phyloP scores from a whole-genome alignment of 1,284 basidiomycete genomes.

The Schizophyllum commune region DNA sequence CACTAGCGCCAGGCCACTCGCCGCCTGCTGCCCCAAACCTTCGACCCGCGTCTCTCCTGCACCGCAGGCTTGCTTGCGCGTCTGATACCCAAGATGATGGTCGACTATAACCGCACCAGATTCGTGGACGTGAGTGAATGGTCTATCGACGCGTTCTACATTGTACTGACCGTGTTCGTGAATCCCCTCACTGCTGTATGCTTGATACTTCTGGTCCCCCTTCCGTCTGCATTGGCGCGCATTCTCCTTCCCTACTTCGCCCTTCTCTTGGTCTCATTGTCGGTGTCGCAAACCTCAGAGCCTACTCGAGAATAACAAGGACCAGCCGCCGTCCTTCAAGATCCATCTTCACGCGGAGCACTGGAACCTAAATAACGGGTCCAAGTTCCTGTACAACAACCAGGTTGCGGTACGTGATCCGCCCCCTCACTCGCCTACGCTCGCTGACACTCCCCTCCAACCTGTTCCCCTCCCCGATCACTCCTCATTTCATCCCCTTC shows the following conservation, averaged over 20 bases:
- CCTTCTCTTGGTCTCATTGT: neutral
- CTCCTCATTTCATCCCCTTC: slow-evolving; percentile 10
- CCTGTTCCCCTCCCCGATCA: slow-evolving; percentile 5
- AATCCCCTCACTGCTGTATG: neutral
- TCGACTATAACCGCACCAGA: neutral
- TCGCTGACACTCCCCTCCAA: slow-evolving; percentile 6
- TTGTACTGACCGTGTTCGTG: too few relatives aligned
- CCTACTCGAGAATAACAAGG: slow-evolving; percentile 49
- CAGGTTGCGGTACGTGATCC: slow-evolving; percentile 52
- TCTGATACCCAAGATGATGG: neutral
- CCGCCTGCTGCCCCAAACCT: neutral
- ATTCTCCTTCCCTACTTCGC: neutral
- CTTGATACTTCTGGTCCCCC: neutral
- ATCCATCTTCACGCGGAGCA: slow-evolving; percentile 68
- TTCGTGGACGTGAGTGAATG: neutral
- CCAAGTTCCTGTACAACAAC: slow-evolving; percentile 73
- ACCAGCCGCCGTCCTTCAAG: slow-evolving; percentile 60
- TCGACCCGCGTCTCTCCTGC: neutral
- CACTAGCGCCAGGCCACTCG: neutral
- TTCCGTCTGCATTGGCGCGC: neutral
- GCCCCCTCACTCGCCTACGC: neutral
- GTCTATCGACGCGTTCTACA: neutral
- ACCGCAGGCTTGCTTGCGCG: neutral
- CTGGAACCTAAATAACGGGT: slow-evolving; percentile 70
- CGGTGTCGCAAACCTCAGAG: slow-evolving; percentile 23